These are phyloP conservation scores for Orobanche coerulescens DNA, from an alignment of 257 asterid genomes.

Conservation along the genomic window DNA sequence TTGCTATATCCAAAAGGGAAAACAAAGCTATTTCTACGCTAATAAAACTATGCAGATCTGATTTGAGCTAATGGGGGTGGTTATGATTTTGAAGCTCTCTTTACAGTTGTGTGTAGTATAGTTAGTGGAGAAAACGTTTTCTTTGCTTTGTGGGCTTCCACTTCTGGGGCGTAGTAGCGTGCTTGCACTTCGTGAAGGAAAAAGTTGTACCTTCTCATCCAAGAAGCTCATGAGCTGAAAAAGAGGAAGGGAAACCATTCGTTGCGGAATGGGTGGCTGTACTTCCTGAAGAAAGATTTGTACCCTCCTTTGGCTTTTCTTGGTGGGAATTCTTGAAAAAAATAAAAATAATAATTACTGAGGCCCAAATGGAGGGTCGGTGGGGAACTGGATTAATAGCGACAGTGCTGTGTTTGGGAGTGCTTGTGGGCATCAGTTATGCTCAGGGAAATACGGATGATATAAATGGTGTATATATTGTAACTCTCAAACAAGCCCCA, in stretches of 20 bases:
- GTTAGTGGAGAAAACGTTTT: slow-evolving; percentile 30
- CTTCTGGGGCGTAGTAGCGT: slow-evolving; percentile 10
- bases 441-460: slow-evolving; percentile 39
- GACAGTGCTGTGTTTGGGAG: slow-evolving; percentile 37
- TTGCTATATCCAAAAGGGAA: too few species aligned
- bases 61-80: slow-evolving; percentile 23
- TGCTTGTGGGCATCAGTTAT: slow-evolving; percentile 35
- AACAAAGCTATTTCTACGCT: too few species aligned
- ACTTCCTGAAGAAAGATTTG: slow-evolving; percentile 28
- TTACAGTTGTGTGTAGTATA: slow-evolving; percentile 32
- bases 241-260: slow-evolving; percentile 16
- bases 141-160: slow-evolving; percentile 26
- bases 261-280: slow-evolving; percentile 27
- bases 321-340: slow-evolving; percentile 10
- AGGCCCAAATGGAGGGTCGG: slow-evolving; percentile 40
- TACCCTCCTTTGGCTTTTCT: slow-evolving; percentile 21
- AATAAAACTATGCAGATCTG: slow-evolving; percentile 14
- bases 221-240: too few species aligned
- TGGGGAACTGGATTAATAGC: slow-evolving; percentile 26
- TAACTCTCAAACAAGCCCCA: slow-evolving; percentile 72
- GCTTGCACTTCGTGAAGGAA: slow-evolving; percentile 26
- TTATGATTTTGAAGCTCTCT: too few species aligned
- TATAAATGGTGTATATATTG: slow-evolving; percentile 65
- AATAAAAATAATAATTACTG: not conserved
- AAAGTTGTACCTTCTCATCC: slow-evolving; percentile 24